Base-by-base conservation (phyloP, 495 filamentous ascomycete species). In the Trichoderma reesei region DNA sequence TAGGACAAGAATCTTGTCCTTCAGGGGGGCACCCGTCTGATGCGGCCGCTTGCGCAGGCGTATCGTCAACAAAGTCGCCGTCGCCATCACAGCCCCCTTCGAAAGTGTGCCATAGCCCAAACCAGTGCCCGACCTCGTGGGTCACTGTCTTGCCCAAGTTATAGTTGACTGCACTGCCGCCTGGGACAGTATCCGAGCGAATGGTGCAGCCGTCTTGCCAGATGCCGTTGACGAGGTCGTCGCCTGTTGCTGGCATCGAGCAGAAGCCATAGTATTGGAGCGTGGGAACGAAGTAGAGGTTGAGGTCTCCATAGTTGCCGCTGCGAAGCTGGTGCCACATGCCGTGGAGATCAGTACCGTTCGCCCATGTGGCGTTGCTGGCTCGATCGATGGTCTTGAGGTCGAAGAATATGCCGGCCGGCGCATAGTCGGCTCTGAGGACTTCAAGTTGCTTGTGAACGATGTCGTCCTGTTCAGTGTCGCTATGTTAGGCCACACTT, bases 91-190 rank as follows among this genome's bases (percentile, higher is more conserved):
- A 88, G 8, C 78, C 78, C 37, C 84, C 86, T 75, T 88, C 79
- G 75, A 88, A 89, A 41, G 83, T 85, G 70, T 89, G 86, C 73
- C 80, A 79, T 36, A 88, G 75, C 56, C 83, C 82, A 61, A 88
- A 75, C 84, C 85, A 88, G 74, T 89, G 86, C 18, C 85, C 86
- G 56, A 84, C 78, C 75, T 88, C 86, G 75, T 89, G 86, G 41
- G 82, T 80, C 26, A 78, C 80, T 20, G 86, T 88, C 65, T 75
- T 77, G 54, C 86, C 86, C 39, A 78, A 65, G 75, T 87, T 82
- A 72, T 83, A 88, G 61, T 78, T 78, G 18, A 71, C 67, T 5
- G 76, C 68, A 33, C 36, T 67, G 13, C 85, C 84, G 46, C 79
- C 80, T 48, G 86, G 86, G 46, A 87, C 79, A 26, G 79, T 79